Base-by-base conservation (phyloP, 1,284 basidiomycete species). In the Vanrija sp. region DNA sequence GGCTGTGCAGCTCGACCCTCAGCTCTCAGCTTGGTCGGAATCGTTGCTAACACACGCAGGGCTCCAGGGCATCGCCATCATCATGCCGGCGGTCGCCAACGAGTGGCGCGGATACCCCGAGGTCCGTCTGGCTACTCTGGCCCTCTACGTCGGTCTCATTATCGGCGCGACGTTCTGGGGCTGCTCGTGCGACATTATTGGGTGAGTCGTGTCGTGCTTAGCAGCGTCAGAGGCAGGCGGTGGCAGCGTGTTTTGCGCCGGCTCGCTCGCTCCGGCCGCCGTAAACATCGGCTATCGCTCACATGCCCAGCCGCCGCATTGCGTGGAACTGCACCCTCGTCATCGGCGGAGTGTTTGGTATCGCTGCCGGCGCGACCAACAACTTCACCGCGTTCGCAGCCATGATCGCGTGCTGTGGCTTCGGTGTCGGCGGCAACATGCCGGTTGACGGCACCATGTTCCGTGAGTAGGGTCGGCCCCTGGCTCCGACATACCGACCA, bases 311-410 rank as follows among this genome's bases (percentile, higher is more conserved):
- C 3, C 79, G 84, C 21, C 78, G 77, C 43, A 65, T 83, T 9
- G 82, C 83, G 4, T 86, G 84, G 78, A 79, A 86, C 62, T 79
- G 80, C 12, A 85, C 85, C 0, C 74, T 86, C 21, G 81, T 85
- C 65, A 71, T 86, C 48, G 78, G 78, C 25, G 83, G 82, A 34
- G 68, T 84, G 0, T 86, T 86, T 62, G 84, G 83, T 15, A 76
- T 85, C 47, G 81, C 81, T 1, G 80, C 83, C 1, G 85, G 83
- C 19, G 82, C 78, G 3, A 78, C 83, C 12, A 73, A 78, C 6
- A 82, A 79, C 65, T 85, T 85, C 64, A 72, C 78, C 28, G 70
- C 78, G 38, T 45, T 61, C 45, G 60, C 53, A 28, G 38, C 42
- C 44, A 28, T 61, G 39, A 51, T 60, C 19, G 56, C 80, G 9